A percentile compares a stretch with the other conserved stretches of the same genome.
Evolutionary conservation across 78 protist genomes (phyloP).

Genomic region (Salpingoeca rosetta): DNA sequence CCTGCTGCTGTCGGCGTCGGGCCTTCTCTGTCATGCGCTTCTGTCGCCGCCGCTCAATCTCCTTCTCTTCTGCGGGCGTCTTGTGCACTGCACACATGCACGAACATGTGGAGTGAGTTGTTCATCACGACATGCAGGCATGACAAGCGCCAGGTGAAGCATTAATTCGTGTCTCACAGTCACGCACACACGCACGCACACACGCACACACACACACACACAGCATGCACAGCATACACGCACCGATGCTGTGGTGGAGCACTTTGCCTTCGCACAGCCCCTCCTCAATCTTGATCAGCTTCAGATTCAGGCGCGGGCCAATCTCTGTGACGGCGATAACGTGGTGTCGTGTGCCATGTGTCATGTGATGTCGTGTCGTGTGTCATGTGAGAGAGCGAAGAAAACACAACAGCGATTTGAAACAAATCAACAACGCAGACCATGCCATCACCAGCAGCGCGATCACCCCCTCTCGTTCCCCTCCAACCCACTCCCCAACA

Average conservation of each 20-base stretch:
- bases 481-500: too few species aligned
- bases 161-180: background rate
- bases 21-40: constrained; percentile 13
- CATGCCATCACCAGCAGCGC: too few species aligned
- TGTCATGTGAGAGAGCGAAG: too few species aligned
- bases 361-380: too few species aligned
- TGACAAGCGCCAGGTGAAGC: too few species aligned
- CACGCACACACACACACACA: background rate
- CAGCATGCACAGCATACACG: background rate
- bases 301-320: constrained; percentile 70
- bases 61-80: constrained; percentile 23
- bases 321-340: constrained; percentile 59
- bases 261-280: constrained; percentile 61
- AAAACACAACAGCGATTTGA: too few species aligned
- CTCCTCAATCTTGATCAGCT: constrained; percentile 57
- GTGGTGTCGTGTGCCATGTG: too few species aligned
- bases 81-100: background rate
- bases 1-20: constrained; percentile 27
- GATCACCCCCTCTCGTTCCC: too few species aligned
- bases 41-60: background rate
- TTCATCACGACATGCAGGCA: too few species aligned
- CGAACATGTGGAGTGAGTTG: too few species aligned
- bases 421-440: too few species aligned
- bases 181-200: background rate
- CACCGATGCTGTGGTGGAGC: constrained; percentile 43